These are phyloP conservation scores for Macrotyloma uniflorum DNA, from an alignment of 306 rosid genomes.

Conservation along the genomic window DNA sequence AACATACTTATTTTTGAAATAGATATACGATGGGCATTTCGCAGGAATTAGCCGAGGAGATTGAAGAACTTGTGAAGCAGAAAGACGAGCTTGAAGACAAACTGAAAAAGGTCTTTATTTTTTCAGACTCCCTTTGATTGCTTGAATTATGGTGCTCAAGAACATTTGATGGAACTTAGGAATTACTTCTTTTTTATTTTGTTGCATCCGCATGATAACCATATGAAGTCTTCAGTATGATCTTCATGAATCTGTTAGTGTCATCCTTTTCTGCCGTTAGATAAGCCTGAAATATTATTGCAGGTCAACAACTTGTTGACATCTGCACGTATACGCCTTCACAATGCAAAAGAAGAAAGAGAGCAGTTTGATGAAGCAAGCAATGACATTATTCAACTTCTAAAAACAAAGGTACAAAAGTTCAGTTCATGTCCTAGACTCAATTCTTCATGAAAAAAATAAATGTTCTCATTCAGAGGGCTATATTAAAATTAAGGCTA, in stretches of 20 bases:
- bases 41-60: conserved; percentile 76
- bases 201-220: conserved; percentile 29
- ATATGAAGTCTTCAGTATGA: conserved; percentile 22
- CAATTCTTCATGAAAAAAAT: not conserved
- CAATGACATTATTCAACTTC: conserved; percentile 67
- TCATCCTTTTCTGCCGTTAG: conserved; percentile 24
- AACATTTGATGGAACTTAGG: conserved; percentile 15
- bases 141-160: conserved; percentile 13
- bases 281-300: conserved; percentile 29
- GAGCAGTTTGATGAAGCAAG: conserved; percentile 90
- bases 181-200: conserved; percentile 1
- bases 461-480: not conserved
- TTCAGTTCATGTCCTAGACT: conserved; percentile 16
- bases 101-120: conserved; percentile 63
- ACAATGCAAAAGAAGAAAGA: conserved; percentile 84
- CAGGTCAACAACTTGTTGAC: conserved; percentile 67
- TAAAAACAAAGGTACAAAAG: conserved; percentile 69
- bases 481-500: not conserved
- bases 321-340: conserved; percentile 65
- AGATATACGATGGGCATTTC: conserved; percentile 38
- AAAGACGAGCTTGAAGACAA: conserved; percentile 73
- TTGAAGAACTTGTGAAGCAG: conserved; percentile 72
- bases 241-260: conserved; percentile 10
- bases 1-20: conserved; percentile 21
- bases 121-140: conserved; percentile 4